A percentile compares a stretch with the other conserved stretches of the same genome.
These are phyloP conservation scores for Alternaria conjuncta DNA, from an alignment of 2,329 filamentous ascomycete species.

Conservation along the genomic window DNA sequence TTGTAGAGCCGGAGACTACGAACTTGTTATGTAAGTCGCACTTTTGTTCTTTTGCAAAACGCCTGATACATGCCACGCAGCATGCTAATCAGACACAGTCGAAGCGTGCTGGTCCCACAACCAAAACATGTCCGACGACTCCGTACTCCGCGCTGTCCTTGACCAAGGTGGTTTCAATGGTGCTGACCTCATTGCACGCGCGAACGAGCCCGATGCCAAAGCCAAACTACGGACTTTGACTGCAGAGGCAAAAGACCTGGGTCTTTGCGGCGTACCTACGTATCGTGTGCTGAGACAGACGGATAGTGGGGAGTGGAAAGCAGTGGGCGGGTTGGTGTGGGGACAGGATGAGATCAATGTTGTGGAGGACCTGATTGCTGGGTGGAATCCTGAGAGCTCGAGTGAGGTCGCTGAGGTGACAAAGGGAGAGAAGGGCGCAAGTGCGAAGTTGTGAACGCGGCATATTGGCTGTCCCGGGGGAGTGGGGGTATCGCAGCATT, in stretches of 20 bases:
- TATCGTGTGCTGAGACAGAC: conserved; percentile 35
- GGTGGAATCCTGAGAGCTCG: conserved; percentile 30
- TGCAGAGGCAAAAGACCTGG: conserved; percentile 37
- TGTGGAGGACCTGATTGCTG: conserved; percentile 43
- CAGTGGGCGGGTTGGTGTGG: conserved; percentile 38
- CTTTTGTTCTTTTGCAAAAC: not conserved
- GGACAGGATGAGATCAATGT: conserved; percentile 45
- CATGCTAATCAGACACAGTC: conserved; percentile 24
- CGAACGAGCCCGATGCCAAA: conserved; percentile 34
- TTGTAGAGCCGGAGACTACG: conserved; percentile 33
- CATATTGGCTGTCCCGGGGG: not conserved
- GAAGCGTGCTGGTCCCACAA: conserved; percentile 45
- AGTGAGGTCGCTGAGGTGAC: conserved; percentile 12
- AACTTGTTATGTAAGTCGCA: conserved; percentile 32
- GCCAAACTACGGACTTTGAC: conserved; percentile 34
- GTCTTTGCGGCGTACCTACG: conserved; percentile 44
- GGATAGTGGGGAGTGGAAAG: conserved; percentile 16
- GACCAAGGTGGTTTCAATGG: conserved; percentile 37
- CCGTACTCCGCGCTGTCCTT: conserved; percentile 30
- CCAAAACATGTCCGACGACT: conserved; percentile 34
- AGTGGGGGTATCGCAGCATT: not conserved
- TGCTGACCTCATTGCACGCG: conserved; percentile 28
- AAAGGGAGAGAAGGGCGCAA: not conserved
- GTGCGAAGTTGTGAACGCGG: conserved; percentile 8
- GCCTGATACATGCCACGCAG: accelerated